Conservation (phyloP, 331 rosid species). For the Erythrophleum ivorense region DNA sequence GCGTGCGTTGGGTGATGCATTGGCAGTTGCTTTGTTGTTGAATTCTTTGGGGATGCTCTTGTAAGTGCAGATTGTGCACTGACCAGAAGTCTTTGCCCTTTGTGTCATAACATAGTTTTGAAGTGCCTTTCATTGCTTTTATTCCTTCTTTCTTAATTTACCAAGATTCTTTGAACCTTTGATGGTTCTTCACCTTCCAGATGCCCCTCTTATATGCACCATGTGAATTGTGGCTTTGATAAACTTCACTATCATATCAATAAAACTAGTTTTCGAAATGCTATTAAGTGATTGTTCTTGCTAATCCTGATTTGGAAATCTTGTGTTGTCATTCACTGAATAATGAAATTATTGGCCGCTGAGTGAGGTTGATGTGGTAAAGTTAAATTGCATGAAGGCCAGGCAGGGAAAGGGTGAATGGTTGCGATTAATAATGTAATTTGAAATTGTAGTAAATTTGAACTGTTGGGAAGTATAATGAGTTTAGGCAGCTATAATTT, state of each 20-base stretch:
- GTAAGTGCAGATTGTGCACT: background rate
- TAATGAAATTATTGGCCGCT: constrained; percentile 8
- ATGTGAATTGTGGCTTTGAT: background rate
- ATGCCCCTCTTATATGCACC: background rate
- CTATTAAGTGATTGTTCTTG: background rate
- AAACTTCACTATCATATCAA: background rate
- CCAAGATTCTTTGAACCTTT: background rate
- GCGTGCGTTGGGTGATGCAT: background rate
- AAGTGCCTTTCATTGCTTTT: background rate
- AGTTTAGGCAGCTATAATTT: constrained; percentile 6
- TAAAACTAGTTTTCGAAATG: background rate
- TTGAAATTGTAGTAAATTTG: background rate
- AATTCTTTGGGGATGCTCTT: background rate
- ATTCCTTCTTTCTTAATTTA: background rate
- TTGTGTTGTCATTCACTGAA: background rate
- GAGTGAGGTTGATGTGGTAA: constrained; percentile 13
- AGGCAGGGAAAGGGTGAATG: background rate
- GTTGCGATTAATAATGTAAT: background rate
- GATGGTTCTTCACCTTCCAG: background rate
- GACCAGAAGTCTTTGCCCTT: background rate
- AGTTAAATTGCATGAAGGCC: constrained; percentile 3
- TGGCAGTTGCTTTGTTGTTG: background rate
- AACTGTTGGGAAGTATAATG: background rate
- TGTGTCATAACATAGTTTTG: background rate
- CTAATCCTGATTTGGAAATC: constrained; percentile 6